phyloP scores from a whole-genome alignment of 2,329 filamentous ascomycete species.

The Epichloe uncinata region DNA sequence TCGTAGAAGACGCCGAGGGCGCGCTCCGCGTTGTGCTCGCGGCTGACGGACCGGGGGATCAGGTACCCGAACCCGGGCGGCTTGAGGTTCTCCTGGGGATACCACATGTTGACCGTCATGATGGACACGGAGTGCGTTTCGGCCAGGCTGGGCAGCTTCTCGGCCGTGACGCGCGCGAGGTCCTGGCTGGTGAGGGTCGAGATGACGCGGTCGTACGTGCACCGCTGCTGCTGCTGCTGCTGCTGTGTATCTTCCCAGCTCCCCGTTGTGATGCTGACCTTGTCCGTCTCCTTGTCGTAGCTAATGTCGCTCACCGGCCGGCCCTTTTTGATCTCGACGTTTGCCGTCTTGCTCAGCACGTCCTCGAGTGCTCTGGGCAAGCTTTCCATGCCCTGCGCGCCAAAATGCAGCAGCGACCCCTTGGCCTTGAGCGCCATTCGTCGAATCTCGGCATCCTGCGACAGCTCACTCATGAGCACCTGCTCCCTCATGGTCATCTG shows the following conservation, averaged over 20 bases:
- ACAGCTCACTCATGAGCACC: constrained; percentile 15
- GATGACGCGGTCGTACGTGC: constrained; percentile 43
- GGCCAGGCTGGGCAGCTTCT: constrained; percentile 33
- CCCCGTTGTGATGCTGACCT: constrained; percentile 19
- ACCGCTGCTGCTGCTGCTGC: neutral
- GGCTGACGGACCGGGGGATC: constrained; percentile 60
- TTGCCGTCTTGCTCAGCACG: constrained; percentile 36
- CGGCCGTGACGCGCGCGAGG: constrained; percentile 24
- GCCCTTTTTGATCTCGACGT: constrained; percentile 44
- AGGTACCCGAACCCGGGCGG: constrained; percentile 79
- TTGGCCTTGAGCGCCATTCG: constrained; percentile 18
- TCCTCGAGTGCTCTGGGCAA: constrained; percentile 41
- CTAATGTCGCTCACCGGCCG: constrained; percentile 34
- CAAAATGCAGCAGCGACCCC: constrained; percentile 23
- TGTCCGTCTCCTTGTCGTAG: constrained; percentile 22
- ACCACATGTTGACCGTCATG: constrained; percentile 89
- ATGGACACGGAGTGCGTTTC: constrained; percentile 60
- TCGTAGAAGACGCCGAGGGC: constrained; percentile 91
- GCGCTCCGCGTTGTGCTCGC: constrained; percentile 64
- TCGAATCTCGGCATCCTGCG: constrained; percentile 16
- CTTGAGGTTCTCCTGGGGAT: constrained; percentile 47
- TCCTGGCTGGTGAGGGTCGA: constrained; percentile 45
- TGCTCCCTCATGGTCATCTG: constrained; percentile 19
- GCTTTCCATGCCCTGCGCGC: constrained; percentile 46
- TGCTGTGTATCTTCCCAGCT: neutral